Evolutionary conservation across 78 protist genomes (phyloP).

Genomic region (Mastigamoeba balamuthi): DNA sequence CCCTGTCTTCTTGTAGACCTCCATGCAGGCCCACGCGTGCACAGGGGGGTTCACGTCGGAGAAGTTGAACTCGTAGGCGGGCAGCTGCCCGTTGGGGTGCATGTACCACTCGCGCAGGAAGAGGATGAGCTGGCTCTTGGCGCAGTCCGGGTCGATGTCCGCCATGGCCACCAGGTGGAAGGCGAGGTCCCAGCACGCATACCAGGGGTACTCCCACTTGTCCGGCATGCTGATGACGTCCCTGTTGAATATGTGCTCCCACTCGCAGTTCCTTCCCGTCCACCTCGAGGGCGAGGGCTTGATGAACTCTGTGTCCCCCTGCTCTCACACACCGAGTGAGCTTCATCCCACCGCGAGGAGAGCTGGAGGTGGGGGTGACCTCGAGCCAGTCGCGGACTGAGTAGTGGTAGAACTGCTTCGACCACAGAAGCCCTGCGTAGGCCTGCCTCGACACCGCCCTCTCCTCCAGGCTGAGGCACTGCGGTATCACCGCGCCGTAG

Average conservation of each 20-base stretch:
- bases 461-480: constrained; percentile 4
- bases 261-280: constrained; percentile 24
- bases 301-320: too few species aligned
- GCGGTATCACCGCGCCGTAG: constrained; percentile 7
- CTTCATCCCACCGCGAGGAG: neutral
- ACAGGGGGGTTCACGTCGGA: constrained; percentile 58
- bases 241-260: constrained; percentile 45
- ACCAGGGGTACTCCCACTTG: constrained; percentile 60
- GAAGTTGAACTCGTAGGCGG: constrained; percentile 65
- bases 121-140: constrained; percentile 57
- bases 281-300: too few species aligned
- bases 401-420: constrained; percentile 65
- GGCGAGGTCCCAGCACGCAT: constrained; percentile 59
- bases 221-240: constrained; percentile 74
- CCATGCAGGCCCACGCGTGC: constrained; percentile 36
- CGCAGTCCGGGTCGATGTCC: constrained; percentile 38
- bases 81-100: constrained; percentile 49
- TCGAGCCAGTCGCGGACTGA: constrained; percentile 58
- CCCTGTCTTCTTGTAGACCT: constrained; percentile 32
- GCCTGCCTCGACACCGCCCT: constrained; percentile 29
- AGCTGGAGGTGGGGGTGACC: constrained; percentile 9
- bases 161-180: constrained; percentile 58
- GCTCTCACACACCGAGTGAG: neutral
- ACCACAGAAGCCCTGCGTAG: constrained; percentile 64
- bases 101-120: constrained; percentile 68